Base-by-base conservation (phyloP, 1,284 basidiomycete species). In the Irpex rosettiformis region DNA sequence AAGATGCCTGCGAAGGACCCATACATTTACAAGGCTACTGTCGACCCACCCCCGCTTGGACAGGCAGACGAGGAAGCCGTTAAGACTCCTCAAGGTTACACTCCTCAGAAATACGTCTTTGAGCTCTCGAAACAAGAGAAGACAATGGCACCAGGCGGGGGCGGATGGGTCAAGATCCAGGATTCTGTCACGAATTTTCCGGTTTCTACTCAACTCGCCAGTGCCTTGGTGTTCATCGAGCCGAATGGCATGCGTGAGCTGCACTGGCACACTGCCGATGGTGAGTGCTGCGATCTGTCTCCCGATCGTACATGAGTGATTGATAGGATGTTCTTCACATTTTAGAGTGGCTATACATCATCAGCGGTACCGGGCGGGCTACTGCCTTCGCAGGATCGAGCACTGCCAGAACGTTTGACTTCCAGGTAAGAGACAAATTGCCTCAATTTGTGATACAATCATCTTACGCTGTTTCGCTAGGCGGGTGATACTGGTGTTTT, bases 311-410 rank as follows among this genome's bases (percentile, higher is more conserved):
- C 16, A 13, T 42, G 25, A 27, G 13, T 27, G 24, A 51, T 37
- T 52, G 25, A 45, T 18, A 8, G 43, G 21, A n/a, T 45, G 43
- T 11, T 8, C 18, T 8, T 30, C 29, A 24, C 18, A 25, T 42
- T 21, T n/a, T 42, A 67, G 68, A 69, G 51, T 69, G 68, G 68
- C 60, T 69, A 42, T 69, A 69, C 61, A 66, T 69, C 58, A 66
- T 69, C 57, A 66, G 64, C 49, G 68, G 68, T 4, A 61, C 61
- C 16, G 68, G 60, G 3, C 65, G 68, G 25, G 68, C 68, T 16
- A 69, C 68, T 11, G 68, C 68, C 10, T 69, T 68, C 54, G 65
- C 66, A 1, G 68, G 66, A 25, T 64, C 64, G 25, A 65, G 62
- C 53, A 60, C 64, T 18, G 55, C 68, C 25, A 60, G 68, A 51